phyloP scores from a whole-genome alignment of 768 basidiomycete species.

The Strobilomyces echinocephalus region DNA sequence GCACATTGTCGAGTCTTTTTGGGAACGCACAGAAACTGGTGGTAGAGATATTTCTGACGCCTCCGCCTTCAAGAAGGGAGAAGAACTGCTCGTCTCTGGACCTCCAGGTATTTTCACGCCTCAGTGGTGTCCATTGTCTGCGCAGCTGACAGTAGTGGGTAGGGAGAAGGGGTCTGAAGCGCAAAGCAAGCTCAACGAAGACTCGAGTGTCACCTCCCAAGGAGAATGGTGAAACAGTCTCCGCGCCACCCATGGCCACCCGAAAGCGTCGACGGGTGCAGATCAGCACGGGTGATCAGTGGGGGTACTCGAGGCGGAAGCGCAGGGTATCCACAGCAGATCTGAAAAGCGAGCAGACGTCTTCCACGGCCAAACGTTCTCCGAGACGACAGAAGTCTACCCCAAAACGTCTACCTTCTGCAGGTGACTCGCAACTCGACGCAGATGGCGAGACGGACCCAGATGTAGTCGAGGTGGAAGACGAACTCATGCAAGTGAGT shows the following conservation, averaged over 20 bases:
- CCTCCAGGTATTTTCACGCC: slow-evolving; percentile 47
- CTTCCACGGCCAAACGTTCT: slow-evolving; percentile 16
- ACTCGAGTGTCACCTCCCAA: slow-evolving; percentile 5
- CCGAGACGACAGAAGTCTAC: slow-evolving; percentile 22
- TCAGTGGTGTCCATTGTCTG: not conserved
- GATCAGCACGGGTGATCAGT: slow-evolving; percentile 4
- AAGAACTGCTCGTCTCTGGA: slow-evolving; percentile 50
- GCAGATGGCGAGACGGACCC: slow-evolving; percentile 32
- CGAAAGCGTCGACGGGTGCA: slow-evolving; percentile 26
- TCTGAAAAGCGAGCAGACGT: slow-evolving; percentile 4
- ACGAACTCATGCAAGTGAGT: slow-evolving; percentile 26
- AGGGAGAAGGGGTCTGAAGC: slow-evolving; percentile 20
- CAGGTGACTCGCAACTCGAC: slow-evolving; percentile 28
- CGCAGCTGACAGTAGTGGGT: not conserved
- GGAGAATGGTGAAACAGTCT: slow-evolving; percentile 10
- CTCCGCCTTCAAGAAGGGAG: slow-evolving; percentile 47
- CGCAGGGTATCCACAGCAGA: slow-evolving; percentile 7
- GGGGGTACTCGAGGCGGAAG: slow-evolving; percentile 7
- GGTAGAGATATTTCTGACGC: slow-evolving; percentile 48
- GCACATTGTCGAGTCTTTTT: slow-evolving; percentile 41
- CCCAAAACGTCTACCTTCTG: slow-evolving; percentile 18
- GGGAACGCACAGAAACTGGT: slow-evolving; percentile 31
- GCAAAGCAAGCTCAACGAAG: slow-evolving; percentile 14
- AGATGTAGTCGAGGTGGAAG: slow-evolving; percentile 37
- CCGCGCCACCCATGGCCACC: slow-evolving; percentile 14